A percentile compares a stretch with the other conserved stretches of the same genome.
phyloP scores from a whole-genome alignment of 352 stramenopile genomes.

The Globisporangium lucens region DNA sequence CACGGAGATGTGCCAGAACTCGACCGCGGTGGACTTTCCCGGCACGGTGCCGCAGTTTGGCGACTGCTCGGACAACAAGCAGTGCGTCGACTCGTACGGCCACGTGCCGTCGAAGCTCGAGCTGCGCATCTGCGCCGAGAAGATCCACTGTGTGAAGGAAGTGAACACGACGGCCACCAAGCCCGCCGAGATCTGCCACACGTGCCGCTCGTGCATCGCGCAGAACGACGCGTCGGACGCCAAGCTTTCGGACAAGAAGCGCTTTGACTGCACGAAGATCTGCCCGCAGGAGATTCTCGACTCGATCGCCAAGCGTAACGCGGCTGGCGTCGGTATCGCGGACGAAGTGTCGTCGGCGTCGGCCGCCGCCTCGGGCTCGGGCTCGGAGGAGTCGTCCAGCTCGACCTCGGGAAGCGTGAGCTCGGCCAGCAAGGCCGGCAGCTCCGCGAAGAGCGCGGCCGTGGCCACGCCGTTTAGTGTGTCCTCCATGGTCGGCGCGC shows the following conservation, averaged over 20 bases:
- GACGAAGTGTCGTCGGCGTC: conserved; percentile 41
- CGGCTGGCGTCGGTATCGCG: conserved; percentile 49
- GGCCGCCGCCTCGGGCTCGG: conserved; percentile 22
- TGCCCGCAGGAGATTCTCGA: conserved; percentile 66
- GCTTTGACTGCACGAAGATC: conserved; percentile 76
- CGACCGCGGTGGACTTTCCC: conserved; percentile 25
- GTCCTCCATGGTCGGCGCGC: background rate
- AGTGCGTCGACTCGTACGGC: conserved; percentile 64
- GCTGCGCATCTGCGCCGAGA: conserved; percentile 59
- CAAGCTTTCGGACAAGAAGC: conserved; percentile 46
- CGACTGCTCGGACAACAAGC: conserved; percentile 45
- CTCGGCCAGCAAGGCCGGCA: conserved; percentile 15
- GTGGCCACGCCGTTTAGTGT: conserved; percentile 6
- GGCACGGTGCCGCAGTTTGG: conserved; percentile 59
- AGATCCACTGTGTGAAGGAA: conserved; percentile 69
- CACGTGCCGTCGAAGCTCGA: conserved; percentile 49
- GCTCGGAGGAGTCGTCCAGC: conserved; percentile 14
- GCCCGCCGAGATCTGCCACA: conserved; percentile 71
- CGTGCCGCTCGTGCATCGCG: conserved; percentile 75
- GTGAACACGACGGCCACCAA: conserved; percentile 60
- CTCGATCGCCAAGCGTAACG: conserved; percentile 56
- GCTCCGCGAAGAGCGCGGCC: conserved; percentile 11
- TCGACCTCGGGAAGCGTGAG: conserved; percentile 2
- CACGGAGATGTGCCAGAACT: conserved; percentile 47
- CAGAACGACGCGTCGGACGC: conserved; percentile 65